These are phyloP conservation scores for Acer saccharum DNA, from an alignment of 345 rosid genomes.

Conservation along the genomic window DNA sequence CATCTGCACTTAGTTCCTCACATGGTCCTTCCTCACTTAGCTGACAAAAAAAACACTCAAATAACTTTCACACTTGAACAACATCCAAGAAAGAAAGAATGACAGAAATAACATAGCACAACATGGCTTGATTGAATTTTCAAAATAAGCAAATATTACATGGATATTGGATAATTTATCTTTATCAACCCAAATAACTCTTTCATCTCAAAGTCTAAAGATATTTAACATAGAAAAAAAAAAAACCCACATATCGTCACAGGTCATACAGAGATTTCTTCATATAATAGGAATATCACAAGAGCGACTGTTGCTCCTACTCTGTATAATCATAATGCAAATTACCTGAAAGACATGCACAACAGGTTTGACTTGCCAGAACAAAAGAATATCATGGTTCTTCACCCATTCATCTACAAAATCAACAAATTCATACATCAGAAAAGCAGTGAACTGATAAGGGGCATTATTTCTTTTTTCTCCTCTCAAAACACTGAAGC, in stretches of 20 bases:
- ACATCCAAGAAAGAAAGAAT: neutral
- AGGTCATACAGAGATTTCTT: neutral
- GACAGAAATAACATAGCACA: neutral
- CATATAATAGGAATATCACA: neutral
- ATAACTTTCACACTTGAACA: neutral
- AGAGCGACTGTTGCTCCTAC: neutral
- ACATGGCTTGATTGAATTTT: neutral
- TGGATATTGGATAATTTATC: too few relatives aligned
- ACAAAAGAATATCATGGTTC: conserved; percentile 80
- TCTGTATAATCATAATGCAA: neutral
- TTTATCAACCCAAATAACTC: neutral
- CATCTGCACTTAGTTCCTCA: conserved; percentile 78
- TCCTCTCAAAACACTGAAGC: neutral
- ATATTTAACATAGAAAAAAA: neutral
- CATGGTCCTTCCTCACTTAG: conserved; percentile 96
- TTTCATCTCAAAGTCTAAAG: neutral
- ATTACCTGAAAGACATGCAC: conserved; percentile 94
- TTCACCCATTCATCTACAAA: conserved; percentile 75
- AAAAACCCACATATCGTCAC: neutral
- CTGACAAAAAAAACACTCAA: conserved; percentile 43
- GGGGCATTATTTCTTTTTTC: neutral
- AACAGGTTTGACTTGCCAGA: conserved; percentile 96
- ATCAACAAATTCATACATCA: conserved; percentile 24
- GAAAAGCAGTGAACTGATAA: neutral
- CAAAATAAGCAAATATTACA: neutral